Base-by-base conservation (phyloP, 106 monocot genomes). In the Dioscorea dumetorum region DNA sequence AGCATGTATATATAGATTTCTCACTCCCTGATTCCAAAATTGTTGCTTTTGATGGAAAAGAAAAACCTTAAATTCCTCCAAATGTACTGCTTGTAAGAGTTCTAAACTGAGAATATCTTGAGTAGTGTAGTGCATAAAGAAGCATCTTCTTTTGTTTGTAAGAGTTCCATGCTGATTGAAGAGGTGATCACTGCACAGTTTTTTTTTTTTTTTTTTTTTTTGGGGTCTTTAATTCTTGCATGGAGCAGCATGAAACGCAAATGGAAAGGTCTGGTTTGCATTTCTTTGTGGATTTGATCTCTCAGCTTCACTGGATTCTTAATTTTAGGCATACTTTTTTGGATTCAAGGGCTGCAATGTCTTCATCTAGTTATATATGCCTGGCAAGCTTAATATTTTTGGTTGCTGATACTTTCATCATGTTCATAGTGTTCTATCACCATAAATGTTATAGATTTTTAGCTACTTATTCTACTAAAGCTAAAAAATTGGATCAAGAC, bases 161-260 rank as follows among this genome's bases (percentile, higher is more conserved):
- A 34, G 9, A 1, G 6, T 41, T 41, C 41, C 41, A 41, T 54
- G 12, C 2, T 49, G 16, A n/a, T 54, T 24, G 23, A 54, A 34
- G 82, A 94, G 94, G 94, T 95, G 20, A 84, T 91, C 51, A 95
- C 95, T 24, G 91, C 91, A 48, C 95, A 95, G 62, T 95, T n/a
- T n/a, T n/a, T n/a, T n/a, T n/a, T n/a, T n/a, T n/a, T n/a, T n/a
- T n/a, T n/a, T n/a, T n/a, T n/a, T n/a, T n/a, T n/a, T n/a, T n/a
- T n/a, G n/a, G n/a, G n/a, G n/a, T n/a, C n/a, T n/a, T 62, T 95
- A 58, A 88, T 95, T 57, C 85, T 95, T 73, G 91, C 91, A 50
- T 95, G 91, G 91, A 95, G 72, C 71, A 72, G 50, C n/a, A 73
- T 95, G 81, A 95, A 75, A 59, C 70, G 85, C 15, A 88, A 76